phyloP scores from a whole-genome alignment of 257 asterid species.

The Schizonepeta tenuifolia region DNA sequence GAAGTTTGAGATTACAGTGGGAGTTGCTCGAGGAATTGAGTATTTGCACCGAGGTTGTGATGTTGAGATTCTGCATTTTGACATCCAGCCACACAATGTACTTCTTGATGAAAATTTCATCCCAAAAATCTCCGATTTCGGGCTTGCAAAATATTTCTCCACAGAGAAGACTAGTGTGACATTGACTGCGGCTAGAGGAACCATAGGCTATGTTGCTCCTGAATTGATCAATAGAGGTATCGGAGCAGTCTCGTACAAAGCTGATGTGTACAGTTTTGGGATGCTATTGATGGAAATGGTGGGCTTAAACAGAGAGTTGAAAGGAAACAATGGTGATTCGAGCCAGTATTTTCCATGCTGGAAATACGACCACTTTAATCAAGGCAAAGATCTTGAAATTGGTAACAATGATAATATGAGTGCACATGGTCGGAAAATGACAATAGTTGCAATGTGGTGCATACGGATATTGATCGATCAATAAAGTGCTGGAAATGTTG shows the following conservation, averaged over 20 bases:
- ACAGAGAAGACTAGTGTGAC: neutral
- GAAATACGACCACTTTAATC: neutral
- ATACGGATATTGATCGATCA: constrained; percentile 38
- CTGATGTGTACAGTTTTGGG: too few relatives aligned
- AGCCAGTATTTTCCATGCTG: too few relatives aligned
- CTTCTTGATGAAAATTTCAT: neutral
- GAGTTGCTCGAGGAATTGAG: neutral
- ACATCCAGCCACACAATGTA: neutral
- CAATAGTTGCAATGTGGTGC: constrained; percentile 31
- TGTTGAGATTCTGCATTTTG: neutral
- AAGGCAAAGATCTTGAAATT: neutral
- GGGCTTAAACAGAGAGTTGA: too few relatives aligned
- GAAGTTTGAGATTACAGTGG: neutral
- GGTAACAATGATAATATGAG: neutral
- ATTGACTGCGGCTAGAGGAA: neutral
- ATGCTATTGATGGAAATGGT: too few relatives aligned
- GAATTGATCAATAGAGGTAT: too few relatives aligned
- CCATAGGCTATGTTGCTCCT: too few relatives aligned
- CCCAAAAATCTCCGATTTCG: neutral
- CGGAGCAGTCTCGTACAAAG: too few relatives aligned
- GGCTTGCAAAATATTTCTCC: neutral
- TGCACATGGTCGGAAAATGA: constrained; percentile 27
- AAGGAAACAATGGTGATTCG: too few relatives aligned
- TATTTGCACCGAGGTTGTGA: neutral
- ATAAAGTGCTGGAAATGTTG: constrained; percentile 40